phyloP scores from a whole-genome alignment of 1,284 basidiomycete species.

The Boletellus deceptivus region DNA sequence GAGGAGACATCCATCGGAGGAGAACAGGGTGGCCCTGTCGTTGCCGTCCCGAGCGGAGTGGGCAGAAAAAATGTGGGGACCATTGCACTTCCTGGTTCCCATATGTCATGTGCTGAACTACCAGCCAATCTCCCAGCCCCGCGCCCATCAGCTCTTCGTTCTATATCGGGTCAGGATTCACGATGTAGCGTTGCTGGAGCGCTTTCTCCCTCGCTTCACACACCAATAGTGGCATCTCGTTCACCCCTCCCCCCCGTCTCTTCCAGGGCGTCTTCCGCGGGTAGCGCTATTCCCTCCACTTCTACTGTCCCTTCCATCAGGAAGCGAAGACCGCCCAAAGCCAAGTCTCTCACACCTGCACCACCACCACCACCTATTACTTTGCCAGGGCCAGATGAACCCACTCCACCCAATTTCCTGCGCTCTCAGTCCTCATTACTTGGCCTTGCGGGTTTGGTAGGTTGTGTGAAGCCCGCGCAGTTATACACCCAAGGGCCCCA shows the following conservation, averaged over 20 bases:
- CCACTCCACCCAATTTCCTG: conserved; percentile 65
- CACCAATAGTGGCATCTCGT: conserved; percentile 9
- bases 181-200: neutral
- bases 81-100: conserved; percentile 94
- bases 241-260: conserved; percentile 13
- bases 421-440: conserved; percentile 69
- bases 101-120: conserved; percentile 75
- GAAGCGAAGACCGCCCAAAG: conserved; percentile 26
- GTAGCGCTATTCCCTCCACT: conserved; percentile 1
- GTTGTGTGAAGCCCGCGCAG: conserved; percentile 57
- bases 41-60: conserved; percentile 26
- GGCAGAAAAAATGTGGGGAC: conserved; percentile 83
- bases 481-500: conserved; percentile 31
- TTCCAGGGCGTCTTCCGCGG: conserved; percentile 17
- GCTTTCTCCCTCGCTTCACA: neutral
- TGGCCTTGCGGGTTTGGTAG: conserved; percentile 67
- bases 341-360: conserved; percentile 33
- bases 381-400: conserved; percentile 60
- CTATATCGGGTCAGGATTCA: conserved; percentile 11
- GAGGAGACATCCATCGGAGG: conserved; percentile 51
- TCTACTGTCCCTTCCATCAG: conserved; percentile 6
- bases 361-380: conserved; percentile 44
- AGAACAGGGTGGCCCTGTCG: conserved; percentile 1
- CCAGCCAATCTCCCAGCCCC: conserved; percentile 68
- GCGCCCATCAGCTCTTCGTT: conserved; percentile 29